Conservation (phyloP, 805 yeast species). For the Ogataea kodamae region DNA sequence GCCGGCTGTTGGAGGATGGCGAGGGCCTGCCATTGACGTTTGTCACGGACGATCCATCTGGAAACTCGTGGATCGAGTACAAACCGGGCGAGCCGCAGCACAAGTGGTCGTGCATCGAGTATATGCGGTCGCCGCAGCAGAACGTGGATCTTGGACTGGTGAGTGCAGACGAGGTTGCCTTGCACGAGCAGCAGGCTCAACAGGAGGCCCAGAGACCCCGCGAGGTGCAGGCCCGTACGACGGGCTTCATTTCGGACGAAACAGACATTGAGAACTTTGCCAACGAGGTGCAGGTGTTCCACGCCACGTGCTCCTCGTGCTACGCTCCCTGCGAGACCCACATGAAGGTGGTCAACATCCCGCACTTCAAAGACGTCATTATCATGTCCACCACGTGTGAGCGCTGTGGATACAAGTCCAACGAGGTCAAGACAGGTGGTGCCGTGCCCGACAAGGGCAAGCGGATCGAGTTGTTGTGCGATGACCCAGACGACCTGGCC, state of each 20-base stretch:
- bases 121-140: constrained; percentile 83
- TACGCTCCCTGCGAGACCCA: constrained; percentile 80
- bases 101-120: constrained; percentile 85
- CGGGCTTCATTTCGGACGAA: constrained; percentile 64
- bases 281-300: constrained; percentile 90
- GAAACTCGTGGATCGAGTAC: constrained; percentile 94
- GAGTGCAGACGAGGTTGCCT: constrained; percentile 61
- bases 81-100: constrained; percentile 83
- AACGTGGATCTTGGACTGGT: constrained; percentile 79
- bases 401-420: constrained; percentile 90
- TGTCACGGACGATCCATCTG: constrained; percentile 87
- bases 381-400: constrained; percentile 94
- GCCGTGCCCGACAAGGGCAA: constrained; percentile 86
- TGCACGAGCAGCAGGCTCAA: constrained; percentile 39
- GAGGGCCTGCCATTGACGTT: constrained; percentile 74
- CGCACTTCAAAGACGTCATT: constrained; percentile 96
- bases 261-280: constrained; percentile 80
- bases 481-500: constrained; percentile 88
- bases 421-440: constrained; percentile 98
- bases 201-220: constrained; percentile 35
- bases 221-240: constrained; percentile 33
- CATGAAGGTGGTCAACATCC: constrained; percentile 95
- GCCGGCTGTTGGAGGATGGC: constrained; percentile 60
- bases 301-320: constrained; percentile 91
- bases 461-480: constrained; percentile 65